phyloP scores from a whole-genome alignment of 805 yeast genomes.

The Yarrowia yakushimensis region DNA sequence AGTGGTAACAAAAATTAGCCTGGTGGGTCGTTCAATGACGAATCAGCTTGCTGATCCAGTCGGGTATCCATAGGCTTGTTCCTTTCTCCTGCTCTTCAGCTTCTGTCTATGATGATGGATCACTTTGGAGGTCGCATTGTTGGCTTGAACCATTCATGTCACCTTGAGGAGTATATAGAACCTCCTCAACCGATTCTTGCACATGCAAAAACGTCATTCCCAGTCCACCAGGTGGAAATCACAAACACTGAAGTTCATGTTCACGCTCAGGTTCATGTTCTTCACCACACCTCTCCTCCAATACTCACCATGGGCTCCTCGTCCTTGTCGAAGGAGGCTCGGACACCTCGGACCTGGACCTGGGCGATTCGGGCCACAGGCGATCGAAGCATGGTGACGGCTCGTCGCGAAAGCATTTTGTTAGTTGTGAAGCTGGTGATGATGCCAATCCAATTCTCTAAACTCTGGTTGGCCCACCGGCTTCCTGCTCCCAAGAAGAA shows the following conservation, averaged over 20 bases:
- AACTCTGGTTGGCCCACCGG: constrained; percentile 25
- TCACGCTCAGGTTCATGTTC: background rate
- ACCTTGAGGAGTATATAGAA: no score
- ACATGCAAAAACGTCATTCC: no score
- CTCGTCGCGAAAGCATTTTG: constrained; percentile 26
- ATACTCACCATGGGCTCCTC: constrained; percentile 25
- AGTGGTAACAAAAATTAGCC: no score
- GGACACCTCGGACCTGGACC: constrained; percentile 23
- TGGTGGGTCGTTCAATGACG: no score
- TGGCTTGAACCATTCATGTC: no score
- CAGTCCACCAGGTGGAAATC: no score
- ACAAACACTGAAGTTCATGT: background rate
- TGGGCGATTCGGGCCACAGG: constrained; percentile 22
- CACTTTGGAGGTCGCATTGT: no score
- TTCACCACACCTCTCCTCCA: background rate
- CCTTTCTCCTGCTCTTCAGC: no score
- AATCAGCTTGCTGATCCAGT: no score
- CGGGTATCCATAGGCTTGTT: no score
- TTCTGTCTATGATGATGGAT: no score
- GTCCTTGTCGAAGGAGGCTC: constrained; percentile 23
- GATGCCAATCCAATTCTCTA: constrained; percentile 24
- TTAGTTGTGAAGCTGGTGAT: constrained; percentile 20
- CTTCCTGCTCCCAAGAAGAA: background rate
- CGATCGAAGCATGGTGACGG: constrained; percentile 25
- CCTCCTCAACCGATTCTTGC: no score